A percentile compares a stretch with the other conserved stretches of the same genome.
Evolutionary conservation across 495 filamentous ascomycete genomes (phyloP).

Genomic region (Penicillium parvum): DNA sequence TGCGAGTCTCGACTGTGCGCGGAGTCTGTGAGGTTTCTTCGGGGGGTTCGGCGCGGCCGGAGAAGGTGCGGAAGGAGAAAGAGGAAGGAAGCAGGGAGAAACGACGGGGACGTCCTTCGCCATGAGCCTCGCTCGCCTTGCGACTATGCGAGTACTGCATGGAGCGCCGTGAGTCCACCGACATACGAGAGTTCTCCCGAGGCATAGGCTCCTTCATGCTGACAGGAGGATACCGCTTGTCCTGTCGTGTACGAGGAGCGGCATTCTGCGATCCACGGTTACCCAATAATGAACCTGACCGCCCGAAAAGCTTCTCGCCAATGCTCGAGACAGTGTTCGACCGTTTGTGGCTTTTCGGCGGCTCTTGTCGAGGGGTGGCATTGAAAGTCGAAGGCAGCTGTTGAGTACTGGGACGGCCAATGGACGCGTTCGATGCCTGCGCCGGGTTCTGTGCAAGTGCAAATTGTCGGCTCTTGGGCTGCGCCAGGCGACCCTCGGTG

Average conservation of each 20-base stretch:
- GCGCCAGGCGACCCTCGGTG: constrained; percentile 84
- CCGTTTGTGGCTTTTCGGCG: constrained; percentile 73
- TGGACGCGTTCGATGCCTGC: constrained; percentile 28
- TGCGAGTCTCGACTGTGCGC: constrained; percentile 23
- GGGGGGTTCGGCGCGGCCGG: constrained; percentile 39
- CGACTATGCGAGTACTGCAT: constrained; percentile 69
- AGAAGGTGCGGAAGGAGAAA: constrained; percentile 60
- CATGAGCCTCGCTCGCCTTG: constrained; percentile 82
- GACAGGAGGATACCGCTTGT: constrained; percentile 64
- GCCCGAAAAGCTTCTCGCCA: constrained; percentile 71
- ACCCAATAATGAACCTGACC: constrained; percentile 74
- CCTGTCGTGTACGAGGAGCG: constrained; percentile 28
- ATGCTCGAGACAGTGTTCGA: constrained; percentile 86
- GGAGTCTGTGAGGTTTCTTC: constrained; percentile 33
- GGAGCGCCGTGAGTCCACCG: constrained; percentile 76
- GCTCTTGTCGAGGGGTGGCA: constrained; percentile 41
- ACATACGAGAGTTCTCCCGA: constrained; percentile 59
- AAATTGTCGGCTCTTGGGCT: constrained; percentile 75
- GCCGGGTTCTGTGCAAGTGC: constrained; percentile 55
- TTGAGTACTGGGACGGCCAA: constrained; percentile 59
- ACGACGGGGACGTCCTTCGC: constrained; percentile 67
- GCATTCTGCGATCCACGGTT: constrained; percentile 43
- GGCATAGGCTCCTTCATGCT: constrained; percentile 66
- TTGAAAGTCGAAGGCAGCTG: constrained; percentile 43
- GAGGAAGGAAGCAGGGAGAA: constrained; percentile 75